Base-by-base conservation (phyloP, 495 filamentous ascomycete species). In the Penicillium steckii region DNA sequence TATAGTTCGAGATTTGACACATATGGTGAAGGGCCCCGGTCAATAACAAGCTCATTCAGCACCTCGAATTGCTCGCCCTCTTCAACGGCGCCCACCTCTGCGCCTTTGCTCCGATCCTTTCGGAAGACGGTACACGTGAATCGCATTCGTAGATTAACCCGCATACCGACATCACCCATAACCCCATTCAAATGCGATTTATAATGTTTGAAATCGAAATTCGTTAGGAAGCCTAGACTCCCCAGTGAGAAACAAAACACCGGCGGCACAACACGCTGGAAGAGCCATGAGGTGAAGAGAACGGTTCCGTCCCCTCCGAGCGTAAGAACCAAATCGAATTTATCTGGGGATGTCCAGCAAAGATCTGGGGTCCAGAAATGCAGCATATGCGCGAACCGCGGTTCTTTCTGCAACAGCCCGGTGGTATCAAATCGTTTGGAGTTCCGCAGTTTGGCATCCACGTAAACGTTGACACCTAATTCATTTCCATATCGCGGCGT, bases 61-160 rank as follows among this genome's bases (percentile, higher is more conserved):
- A 97, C 91, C 66, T 96, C 91, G 53, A 95, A 96, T 59, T 93
- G 90, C 69, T 96, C 91, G 21, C 82, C 82, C 60, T 89, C 85
- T 54, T 86, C 81, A 50, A 89, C 76, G 6, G 85, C 80, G 12
- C 64, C 70, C 1, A 56, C 64, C 30, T 69, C 72, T 4, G 75
- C 75, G 1, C 70, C 67, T 53, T 75, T 73, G 52, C 72, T 74
- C 17, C 70, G 63, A 47, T 76, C 70, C 46, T 75, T 73, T 22
- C 90, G 85, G 73, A 87, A 95, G 19, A 96, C 89, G 6, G 91
- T 96, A 70, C 93, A 96, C 27, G 93, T 97, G 72, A 98, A 98
- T 48, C 94, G 88, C 90, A 97, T 93, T 55, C 94, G 90, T 59
- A 98, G 75, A 64, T 94, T 96, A 46, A 97, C 90, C 30, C 90